phyloP scores from a whole-genome alignment of 1,139 yeast genomes.

The Hemisphaericaspora subhashii region DNA sequence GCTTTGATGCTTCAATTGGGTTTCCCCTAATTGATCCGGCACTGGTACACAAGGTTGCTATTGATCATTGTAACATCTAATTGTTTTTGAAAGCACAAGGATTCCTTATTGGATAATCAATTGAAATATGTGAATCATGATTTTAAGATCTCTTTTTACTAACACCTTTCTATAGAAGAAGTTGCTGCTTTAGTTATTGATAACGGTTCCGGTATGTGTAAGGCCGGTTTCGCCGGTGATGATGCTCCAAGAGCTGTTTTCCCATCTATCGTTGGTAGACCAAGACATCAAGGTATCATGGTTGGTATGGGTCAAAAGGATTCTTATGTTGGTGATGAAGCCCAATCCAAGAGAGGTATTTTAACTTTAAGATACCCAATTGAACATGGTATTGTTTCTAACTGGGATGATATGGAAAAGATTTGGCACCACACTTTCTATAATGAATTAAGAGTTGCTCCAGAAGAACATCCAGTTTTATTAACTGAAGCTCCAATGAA shows the following conservation, averaged over 20 bases:
- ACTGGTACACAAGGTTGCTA: no score
- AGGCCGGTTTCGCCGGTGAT: constrained; percentile 99
- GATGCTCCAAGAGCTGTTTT: constrained; percentile 99
- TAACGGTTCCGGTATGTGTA: constrained; percentile 99
- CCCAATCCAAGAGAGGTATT: constrained; percentile 99
- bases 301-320: constrained; percentile 99
- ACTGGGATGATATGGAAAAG: constrained; percentile 99
- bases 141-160: constrained; percentile 16
- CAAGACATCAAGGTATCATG: constrained; percentile 99
- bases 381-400: constrained; percentile 99
- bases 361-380: constrained; percentile 98
- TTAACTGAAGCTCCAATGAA: constrained; percentile 99
- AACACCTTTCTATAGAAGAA: constrained; percentile 40
- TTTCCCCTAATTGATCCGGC: no score
- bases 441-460: constrained; percentile 97
- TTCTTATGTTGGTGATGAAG: constrained; percentile 99
- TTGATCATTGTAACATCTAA: no score
- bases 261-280: constrained; percentile 99
- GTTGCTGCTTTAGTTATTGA: constrained; percentile 87
- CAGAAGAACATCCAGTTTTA: constrained; percentile 98
- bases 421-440: constrained; percentile 98
- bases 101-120: not conserved
- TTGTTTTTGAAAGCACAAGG: no score
- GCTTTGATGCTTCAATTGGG: no score
- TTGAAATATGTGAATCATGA: not conserved